phyloP scores from a whole-genome alignment of 257 asterid genomes.

The Jasminum sambac region DNA sequence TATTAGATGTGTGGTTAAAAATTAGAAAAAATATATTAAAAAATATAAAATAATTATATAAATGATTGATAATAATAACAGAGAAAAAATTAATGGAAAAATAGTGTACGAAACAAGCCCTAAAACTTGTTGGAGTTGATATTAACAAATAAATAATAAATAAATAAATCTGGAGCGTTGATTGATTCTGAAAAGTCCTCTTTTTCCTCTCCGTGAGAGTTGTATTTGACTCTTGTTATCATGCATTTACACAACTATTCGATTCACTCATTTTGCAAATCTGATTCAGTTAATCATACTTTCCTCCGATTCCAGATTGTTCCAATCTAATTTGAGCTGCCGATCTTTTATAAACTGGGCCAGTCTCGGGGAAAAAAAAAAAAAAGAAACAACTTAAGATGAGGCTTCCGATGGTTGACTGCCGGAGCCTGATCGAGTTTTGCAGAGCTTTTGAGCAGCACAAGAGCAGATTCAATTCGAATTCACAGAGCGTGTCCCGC shows the following conservation, averaged over 20 bases:
- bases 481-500: constrained; percentile 14
- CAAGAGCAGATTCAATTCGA: constrained; percentile 24
- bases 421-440: constrained; percentile 61
- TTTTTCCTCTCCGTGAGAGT: not conserved
- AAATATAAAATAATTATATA: too few species aligned
- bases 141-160: too few species aligned
- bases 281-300: not conserved
- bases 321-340: not conserved
- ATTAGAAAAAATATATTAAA: too few species aligned
- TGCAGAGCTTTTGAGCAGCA: constrained; percentile 51
- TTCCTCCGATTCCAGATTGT: not conserved
- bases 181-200: too few species aligned
- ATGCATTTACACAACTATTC: not conserved
- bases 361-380: not conserved
- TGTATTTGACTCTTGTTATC: not conserved
- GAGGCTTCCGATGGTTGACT: constrained; percentile 53
- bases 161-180: too few species aligned
- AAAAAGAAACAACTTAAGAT: not conserved
- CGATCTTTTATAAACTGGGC: not conserved
- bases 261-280: not conserved
- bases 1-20: too few species aligned
- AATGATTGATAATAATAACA: too few species aligned
- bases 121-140: too few species aligned
- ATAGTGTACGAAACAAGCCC: too few species aligned
- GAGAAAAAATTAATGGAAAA: too few species aligned